Evolutionary conservation across 306 rosid genomes (phyloP).

Genomic region (Vicia sativa): DNA sequence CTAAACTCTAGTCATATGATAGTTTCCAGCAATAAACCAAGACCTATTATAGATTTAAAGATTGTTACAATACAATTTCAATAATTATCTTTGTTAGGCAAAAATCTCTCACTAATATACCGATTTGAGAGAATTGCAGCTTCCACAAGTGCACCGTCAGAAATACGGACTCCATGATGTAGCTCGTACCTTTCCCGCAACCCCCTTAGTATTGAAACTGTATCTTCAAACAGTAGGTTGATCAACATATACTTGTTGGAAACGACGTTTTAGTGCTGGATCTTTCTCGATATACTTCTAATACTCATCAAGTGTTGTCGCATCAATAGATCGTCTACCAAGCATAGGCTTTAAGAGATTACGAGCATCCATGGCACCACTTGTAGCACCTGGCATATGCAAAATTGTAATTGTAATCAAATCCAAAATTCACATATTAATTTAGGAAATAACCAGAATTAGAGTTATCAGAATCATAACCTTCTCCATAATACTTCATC

Average conservation of each 20-base stretch:
- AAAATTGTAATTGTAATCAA: constrained; percentile 18
- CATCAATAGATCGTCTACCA: constrained; percentile 94
- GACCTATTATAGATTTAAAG: no score
- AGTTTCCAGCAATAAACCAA: constrained; percentile 10
- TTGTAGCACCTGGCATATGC: constrained; percentile 77
- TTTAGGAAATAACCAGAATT: constrained; percentile 18
- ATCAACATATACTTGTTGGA: constrained; percentile 96
- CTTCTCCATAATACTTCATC: not conserved
- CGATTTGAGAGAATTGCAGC: no score
- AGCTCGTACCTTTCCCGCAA: constrained; percentile 93
- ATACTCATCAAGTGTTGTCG: constrained; percentile 91
- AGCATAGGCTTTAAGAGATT: constrained; percentile 99
- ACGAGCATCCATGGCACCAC: constrained; percentile 99
- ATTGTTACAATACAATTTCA: no score
- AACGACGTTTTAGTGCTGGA: constrained; percentile 94
- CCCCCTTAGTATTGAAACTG: constrained; percentile 85
- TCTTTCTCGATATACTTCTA: constrained; percentile 93
- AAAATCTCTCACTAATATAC: no score
- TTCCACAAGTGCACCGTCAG: no score
- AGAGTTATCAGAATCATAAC: constrained; percentile 57
- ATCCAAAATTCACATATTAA: constrained; percentile 12
- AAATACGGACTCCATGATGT: no score
- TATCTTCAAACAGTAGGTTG: constrained; percentile 91
- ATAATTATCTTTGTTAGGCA: no score
- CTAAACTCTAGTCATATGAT: constrained; percentile 19